Base-by-base conservation (phyloP, 202 grass and related monocot genomes). In the Sporobolus alterniflorus region DNA sequence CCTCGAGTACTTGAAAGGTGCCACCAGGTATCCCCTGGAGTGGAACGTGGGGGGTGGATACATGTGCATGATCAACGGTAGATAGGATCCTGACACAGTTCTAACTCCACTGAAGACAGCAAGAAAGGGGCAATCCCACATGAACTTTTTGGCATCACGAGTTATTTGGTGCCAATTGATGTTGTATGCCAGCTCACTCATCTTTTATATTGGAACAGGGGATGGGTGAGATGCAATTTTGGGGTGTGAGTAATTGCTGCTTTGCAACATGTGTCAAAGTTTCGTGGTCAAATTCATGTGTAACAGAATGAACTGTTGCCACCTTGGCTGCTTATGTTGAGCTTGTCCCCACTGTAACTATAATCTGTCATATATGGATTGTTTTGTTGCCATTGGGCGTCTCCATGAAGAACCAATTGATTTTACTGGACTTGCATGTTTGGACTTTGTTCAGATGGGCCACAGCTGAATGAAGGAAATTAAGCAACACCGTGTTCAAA, bases 1-100 rank as follows among this genome's bases (percentile, higher is more conserved):
- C 83, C 79, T 93, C 12, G 79, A 86, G 69, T 92, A 86, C 21
- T 66, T 88, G 81, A 86, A 87, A 78, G 89, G 89, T 34, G 83
- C 74, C 62, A 87, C 89, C 11, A 88, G 90, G 80, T 98, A 98
- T 83, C 93, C 96, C 44, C 52, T 96, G 33, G 96, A 98, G 33
- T 83, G 75, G 29, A 83, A 71, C 64, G 41, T 40, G 0, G 79
- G 92, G 46, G 86, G 90, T 44, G 91, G 93, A 54, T 89, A 92
- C 89, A 77, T 96, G 25, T 98, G 93, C 79, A 87, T 89, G 69
- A 65, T 96, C 70, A 77, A 85, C 0, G 70, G 74, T 9, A 69
- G 50, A 73, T 90, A 80, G 73, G 42, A 8, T 12, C 32, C 14
- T 17, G 70, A n/a, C n/a, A n/a, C 36, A 34, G 32, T 20, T 25